Evolutionary conservation across 2,329 filamentous ascomycete species (phyloP).

Genomic region (Botrytis aclada): DNA sequence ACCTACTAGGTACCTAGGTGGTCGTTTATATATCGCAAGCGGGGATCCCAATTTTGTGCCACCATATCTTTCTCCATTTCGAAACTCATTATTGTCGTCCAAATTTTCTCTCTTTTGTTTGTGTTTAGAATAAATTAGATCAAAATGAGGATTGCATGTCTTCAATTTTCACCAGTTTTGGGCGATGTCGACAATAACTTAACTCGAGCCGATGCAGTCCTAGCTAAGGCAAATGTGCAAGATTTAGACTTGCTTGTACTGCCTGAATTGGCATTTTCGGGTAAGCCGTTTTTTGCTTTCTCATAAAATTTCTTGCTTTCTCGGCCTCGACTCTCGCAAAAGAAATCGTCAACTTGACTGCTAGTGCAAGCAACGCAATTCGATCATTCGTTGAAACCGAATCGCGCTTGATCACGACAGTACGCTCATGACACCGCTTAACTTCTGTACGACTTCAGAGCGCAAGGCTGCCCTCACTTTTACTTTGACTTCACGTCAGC

Average conservation of each 20-base stretch:
- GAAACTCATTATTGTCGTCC: neutral
- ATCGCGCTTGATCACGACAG: slow-evolving; percentile 13
- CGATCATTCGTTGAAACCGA: neutral
- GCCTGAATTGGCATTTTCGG: slow-evolving; percentile 73
- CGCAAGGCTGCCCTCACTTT: neutral
- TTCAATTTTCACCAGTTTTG: slow-evolving; percentile 65
- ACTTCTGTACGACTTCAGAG: neutral
- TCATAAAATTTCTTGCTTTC: neutral
- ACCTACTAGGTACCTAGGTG: too few relatives aligned
- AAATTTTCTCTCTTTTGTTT: neutral
- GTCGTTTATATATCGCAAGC: neutral
- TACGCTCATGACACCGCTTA: neutral
- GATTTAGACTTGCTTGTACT: slow-evolving; percentile 69
- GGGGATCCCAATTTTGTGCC: neutral
- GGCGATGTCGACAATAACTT: slow-evolving; percentile 70
- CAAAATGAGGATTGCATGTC: slow-evolving; percentile 62
- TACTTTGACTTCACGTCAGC: too few relatives aligned
- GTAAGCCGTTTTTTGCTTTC: slow-evolving; percentile 42
- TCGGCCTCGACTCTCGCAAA: too few relatives aligned
- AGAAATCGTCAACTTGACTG: neutral
- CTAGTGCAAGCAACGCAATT: neutral
- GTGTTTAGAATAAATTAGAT: neutral
- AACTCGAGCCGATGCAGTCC: slow-evolving; percentile 61
- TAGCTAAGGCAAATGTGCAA: slow-evolving; percentile 51
- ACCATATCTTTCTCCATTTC: too few relatives aligned